These are phyloP conservation scores for Pythium insidiosum DNA, from an alignment of 352 stramenopile genomes.

Conservation along the genomic window DNA sequence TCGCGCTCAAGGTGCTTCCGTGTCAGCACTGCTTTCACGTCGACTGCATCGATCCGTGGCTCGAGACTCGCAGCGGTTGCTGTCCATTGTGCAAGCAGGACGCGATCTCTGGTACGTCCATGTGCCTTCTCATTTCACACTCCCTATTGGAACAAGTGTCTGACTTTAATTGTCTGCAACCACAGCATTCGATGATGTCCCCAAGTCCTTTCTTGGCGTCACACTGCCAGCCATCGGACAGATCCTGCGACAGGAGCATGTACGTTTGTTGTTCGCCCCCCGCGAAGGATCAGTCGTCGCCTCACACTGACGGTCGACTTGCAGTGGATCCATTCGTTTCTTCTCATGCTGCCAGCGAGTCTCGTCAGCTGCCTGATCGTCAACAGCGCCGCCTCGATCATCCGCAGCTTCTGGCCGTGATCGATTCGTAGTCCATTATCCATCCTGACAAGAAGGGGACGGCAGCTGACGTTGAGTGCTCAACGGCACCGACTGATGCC, in stretches of 20 bases:
- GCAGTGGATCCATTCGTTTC: constrained; percentile 71
- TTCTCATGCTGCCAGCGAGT: constrained; percentile 73
- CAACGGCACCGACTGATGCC: too few relatives aligned
- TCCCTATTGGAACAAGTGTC: too few relatives aligned
- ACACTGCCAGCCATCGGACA: constrained; percentile 46
- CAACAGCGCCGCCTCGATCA: constrained; percentile 62
- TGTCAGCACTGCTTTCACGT: constrained; percentile 85
- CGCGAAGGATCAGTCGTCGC: too few relatives aligned
- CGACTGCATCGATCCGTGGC: constrained; percentile 82
- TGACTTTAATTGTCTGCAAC: too few relatives aligned
- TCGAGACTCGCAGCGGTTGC: constrained; percentile 60
- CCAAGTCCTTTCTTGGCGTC: constrained; percentile 64
- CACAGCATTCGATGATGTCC: constrained; percentile 26
- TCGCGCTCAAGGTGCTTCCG: constrained; percentile 68
- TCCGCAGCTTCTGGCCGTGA: constrained; percentile 69
- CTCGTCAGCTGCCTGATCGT: constrained; percentile 78
- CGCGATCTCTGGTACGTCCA: constrained; percentile 53
- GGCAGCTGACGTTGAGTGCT: too few relatives aligned
- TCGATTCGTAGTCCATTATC: too few relatives aligned
- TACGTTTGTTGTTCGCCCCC: constrained; percentile 23
- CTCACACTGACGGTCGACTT: too few relatives aligned
- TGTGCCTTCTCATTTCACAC: too few relatives aligned
- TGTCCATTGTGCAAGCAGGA: constrained; percentile 84
- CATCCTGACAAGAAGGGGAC: too few relatives aligned
- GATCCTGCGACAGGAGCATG: constrained; percentile 71